A percentile compares a stretch with the other conserved stretches of the same genome.
Evolutionary conservation across 176 grass and related monocot genomes (phyloP).

Genomic region (Poa annua): DNA sequence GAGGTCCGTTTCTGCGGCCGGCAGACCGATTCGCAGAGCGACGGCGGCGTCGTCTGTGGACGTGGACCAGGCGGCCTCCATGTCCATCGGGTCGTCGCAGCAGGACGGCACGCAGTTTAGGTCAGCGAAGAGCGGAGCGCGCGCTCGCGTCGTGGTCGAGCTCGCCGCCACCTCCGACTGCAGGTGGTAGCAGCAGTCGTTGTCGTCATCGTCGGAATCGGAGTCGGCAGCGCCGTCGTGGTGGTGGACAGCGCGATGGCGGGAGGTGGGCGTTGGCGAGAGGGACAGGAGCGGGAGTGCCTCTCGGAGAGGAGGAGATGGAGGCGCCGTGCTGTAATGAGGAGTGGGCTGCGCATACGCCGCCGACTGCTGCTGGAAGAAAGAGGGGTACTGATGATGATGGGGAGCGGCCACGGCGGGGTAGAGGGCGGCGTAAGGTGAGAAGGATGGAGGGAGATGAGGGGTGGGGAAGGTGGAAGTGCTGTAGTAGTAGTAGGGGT

Average conservation of each 20-base stretch:
- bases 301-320: slow-evolving; percentile 78
- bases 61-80: slow-evolving; percentile 49
- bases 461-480: slow-evolving; percentile 38
- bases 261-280: slow-evolving; percentile 48
- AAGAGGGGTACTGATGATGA: slow-evolving; percentile 40
- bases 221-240: slow-evolving; percentile 23
- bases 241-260: not conserved
- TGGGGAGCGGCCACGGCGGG: not conserved
- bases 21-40: slow-evolving; percentile 82
- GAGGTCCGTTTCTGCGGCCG: slow-evolving; percentile 62
- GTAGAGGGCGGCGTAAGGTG: slow-evolving; percentile 36
- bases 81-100: slow-evolving; percentile 64
- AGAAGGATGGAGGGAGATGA: slow-evolving; percentile 35
- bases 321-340: slow-evolving; percentile 34
- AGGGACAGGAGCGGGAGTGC: slow-evolving; percentile 84
- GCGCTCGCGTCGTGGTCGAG: slow-evolving; percentile 4
- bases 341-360: not conserved
- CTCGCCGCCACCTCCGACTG: slow-evolving; percentile 4
- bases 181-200: slow-evolving; percentile 36
- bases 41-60: slow-evolving; percentile 61
- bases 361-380: slow-evolving; percentile 34
- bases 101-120: slow-evolving; percentile 58
- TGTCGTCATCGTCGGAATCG: slow-evolving; percentile 45
- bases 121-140: slow-evolving; percentile 54
- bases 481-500: slow-evolving; percentile 64